These are phyloP conservation scores for Fusarium sambucinum DNA, from an alignment of 2,329 filamentous ascomycete genomes.

Conservation along the genomic window DNA sequence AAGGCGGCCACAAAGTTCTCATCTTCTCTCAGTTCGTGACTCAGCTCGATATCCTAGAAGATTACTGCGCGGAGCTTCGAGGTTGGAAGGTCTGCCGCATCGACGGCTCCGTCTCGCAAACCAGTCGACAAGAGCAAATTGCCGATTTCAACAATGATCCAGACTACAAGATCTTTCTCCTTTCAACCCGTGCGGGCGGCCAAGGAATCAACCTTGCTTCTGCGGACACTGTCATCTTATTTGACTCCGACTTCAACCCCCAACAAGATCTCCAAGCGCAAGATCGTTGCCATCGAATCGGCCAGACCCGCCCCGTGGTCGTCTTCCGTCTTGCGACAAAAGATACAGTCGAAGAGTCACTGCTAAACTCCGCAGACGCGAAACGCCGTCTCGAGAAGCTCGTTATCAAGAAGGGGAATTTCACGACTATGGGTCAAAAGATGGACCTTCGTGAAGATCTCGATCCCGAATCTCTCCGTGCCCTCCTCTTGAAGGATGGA, in stretches of 20 bases:
- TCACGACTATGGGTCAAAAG: slow-evolving; percentile 76
- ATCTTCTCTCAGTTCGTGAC: slow-evolving; percentile 98
- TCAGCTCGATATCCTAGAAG: slow-evolving; percentile 89
- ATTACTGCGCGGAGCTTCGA: slow-evolving; percentile 83
- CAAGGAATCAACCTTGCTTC: slow-evolving; percentile 95
- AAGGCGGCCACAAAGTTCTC: slow-evolving; percentile 85
- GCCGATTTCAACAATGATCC: slow-evolving; percentile 76
- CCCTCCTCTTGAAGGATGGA: slow-evolving; percentile 78
- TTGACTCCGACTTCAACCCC: slow-evolving; percentile 92
- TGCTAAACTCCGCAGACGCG: slow-evolving; percentile 88
- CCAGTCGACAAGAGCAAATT: slow-evolving; percentile 77
- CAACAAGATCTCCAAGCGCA: slow-evolving; percentile 98
- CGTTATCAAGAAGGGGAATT: slow-evolving; percentile 93
- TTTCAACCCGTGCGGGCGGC: slow-evolving; percentile 91
- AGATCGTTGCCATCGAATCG: slow-evolving; percentile 94
- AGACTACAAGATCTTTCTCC: slow-evolving; percentile 80
- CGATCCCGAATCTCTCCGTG: slow-evolving; percentile 70
- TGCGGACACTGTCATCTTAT: slow-evolving; percentile 92
- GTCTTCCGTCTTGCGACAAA: slow-evolving; percentile 95
- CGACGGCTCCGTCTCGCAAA: slow-evolving; percentile 86
- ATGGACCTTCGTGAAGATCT: slow-evolving; percentile 66
- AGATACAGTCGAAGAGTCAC: slow-evolving; percentile 88
- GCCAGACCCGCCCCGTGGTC: slow-evolving; percentile 90
- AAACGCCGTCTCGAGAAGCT: slow-evolving; percentile 94
- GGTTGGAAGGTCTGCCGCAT: slow-evolving; percentile 88